Evolutionary conservation across 2,329 filamentous ascomycete species (phyloP).

Genomic region (Aspergillus melleus): DNA sequence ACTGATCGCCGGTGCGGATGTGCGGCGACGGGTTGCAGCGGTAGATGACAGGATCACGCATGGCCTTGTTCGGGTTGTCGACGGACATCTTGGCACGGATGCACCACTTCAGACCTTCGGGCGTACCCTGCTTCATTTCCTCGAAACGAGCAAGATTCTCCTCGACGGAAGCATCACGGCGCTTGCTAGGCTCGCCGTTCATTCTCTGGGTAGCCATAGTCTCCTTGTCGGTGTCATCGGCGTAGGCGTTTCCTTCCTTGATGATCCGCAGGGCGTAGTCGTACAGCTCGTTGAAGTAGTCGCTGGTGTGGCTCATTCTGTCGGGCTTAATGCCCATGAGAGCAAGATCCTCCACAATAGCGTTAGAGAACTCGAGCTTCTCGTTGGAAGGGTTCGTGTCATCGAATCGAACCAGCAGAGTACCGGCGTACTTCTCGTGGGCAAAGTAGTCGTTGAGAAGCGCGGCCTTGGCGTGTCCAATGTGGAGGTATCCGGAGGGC

Average conservation of each 20-base stretch:
- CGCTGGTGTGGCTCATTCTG: constrained; percentile 82
- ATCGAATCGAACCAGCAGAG: constrained; percentile 87
- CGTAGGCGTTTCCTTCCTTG: constrained; percentile 83
- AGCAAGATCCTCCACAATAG: constrained; percentile 86
- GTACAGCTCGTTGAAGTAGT: constrained; percentile 93
- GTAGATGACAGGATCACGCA: constrained; percentile 97
- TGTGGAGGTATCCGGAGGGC: constrained; percentile 93
- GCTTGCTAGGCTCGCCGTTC: constrained; percentile 77
- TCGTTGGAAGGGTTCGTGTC: constrained; percentile 98
- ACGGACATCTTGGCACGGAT: constrained; percentile 92
- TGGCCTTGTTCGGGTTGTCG: constrained; percentile 90
- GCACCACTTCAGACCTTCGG: constrained; percentile 80
- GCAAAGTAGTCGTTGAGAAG: constrained; percentile 96
- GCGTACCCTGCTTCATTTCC: constrained; percentile 85
- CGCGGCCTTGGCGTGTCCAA: constrained; percentile 92
- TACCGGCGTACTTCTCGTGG: constrained; percentile 88
- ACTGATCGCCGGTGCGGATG: constrained; percentile 63
- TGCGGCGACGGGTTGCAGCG: constrained; percentile 74
- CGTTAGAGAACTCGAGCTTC: constrained; percentile 93
- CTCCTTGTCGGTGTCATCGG: constrained; percentile 89
- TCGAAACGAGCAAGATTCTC: constrained; percentile 85
- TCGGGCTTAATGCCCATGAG: constrained; percentile 92
- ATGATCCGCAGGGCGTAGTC: constrained; percentile 82
- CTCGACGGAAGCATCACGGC: constrained; percentile 75
- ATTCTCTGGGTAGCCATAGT: constrained; percentile 82